phyloP scores from a whole-genome alignment of 2,329 filamentous ascomycete genomes.

The Aspergillus phoenicis region DNA sequence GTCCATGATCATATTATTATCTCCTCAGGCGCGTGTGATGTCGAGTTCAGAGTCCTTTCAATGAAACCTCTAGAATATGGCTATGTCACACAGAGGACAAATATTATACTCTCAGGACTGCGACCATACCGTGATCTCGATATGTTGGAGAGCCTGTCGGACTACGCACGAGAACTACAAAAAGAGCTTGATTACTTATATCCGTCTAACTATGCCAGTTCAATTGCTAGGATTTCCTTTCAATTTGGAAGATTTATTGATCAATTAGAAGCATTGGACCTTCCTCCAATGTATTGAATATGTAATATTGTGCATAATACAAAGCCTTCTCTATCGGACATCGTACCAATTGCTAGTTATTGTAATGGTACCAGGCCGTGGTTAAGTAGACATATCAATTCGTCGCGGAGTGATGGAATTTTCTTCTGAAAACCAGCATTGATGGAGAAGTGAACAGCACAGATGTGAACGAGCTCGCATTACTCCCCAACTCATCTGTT shows the following conservation, averaged over 20 bases:
- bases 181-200: background rate
- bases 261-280: background rate
- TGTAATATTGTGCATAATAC: background rate
- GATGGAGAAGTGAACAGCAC: too few species aligned
- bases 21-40: background rate
- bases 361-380: too few species aligned
- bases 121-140: background rate
- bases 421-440: too few species aligned
- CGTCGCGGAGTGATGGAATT: too few species aligned
- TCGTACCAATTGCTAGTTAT: too few species aligned
- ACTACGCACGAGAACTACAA: background rate
- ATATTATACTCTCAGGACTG: background rate
- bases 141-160: background rate
- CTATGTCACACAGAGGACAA: background rate
- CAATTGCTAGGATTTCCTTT: background rate
- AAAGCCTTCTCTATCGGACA: background rate
- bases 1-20: background rate
- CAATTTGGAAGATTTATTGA: background rate
- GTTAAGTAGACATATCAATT: too few species aligned
- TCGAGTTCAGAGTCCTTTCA: background rate
- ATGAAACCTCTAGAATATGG: background rate
- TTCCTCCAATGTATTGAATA: background rate
- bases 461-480: too few species aligned
- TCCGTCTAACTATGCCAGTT: background rate
- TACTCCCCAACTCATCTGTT: too few species aligned